These are phyloP conservation scores for Phaeomoniella chlamydospora DNA, from an alignment of 2,329 filamentous ascomycete genomes.

Conservation along the genomic window DNA sequence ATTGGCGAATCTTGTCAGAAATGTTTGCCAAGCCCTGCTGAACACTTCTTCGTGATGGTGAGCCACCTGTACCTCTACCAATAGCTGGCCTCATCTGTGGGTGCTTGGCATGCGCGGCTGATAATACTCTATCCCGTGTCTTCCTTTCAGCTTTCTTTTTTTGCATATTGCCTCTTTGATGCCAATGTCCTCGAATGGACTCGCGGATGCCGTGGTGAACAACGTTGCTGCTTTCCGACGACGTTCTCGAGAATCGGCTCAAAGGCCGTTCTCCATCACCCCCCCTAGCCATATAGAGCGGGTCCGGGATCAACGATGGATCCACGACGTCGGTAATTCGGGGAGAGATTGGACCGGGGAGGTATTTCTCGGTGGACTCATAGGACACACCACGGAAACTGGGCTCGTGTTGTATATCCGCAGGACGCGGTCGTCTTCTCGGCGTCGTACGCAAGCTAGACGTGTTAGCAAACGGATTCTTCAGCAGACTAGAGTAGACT, in stretches of 20 bases:
- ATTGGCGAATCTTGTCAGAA: constrained; percentile 3
- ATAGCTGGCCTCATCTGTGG: constrained; percentile 4
- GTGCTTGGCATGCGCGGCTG: constrained; percentile 4
- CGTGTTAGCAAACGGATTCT: constrained; percentile 6
- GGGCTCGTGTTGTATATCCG: constrained; percentile 7
- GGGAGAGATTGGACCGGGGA: neutral
- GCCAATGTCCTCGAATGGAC: neutral
- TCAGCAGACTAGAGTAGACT: constrained; percentile 5
- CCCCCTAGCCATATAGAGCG: neutral
- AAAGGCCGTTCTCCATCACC: neutral
- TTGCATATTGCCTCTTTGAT: neutral
- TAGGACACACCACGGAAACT: constrained; percentile 3
- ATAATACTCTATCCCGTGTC: constrained; percentile 14
- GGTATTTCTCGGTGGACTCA: neutral
- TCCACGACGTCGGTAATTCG: neutral
- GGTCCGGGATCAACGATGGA: neutral
- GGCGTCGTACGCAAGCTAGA: constrained; percentile 6
- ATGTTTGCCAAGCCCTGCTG: constrained; percentile 6
- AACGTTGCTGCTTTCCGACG: neutral
- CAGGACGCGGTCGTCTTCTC: constrained; percentile 5
- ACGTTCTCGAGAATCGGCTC: neutral
- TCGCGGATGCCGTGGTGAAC: neutral
- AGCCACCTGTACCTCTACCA: constrained; percentile 2
- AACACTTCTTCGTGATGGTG: constrained; percentile 5
- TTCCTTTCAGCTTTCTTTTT: constrained; percentile 2